A percentile compares a stretch with the other conserved stretches of the same genome.
These are phyloP conservation scores for Veloboletus limbatus DNA, from an alignment of 1,284 basidiomycete species.

Conservation along the genomic window DNA sequence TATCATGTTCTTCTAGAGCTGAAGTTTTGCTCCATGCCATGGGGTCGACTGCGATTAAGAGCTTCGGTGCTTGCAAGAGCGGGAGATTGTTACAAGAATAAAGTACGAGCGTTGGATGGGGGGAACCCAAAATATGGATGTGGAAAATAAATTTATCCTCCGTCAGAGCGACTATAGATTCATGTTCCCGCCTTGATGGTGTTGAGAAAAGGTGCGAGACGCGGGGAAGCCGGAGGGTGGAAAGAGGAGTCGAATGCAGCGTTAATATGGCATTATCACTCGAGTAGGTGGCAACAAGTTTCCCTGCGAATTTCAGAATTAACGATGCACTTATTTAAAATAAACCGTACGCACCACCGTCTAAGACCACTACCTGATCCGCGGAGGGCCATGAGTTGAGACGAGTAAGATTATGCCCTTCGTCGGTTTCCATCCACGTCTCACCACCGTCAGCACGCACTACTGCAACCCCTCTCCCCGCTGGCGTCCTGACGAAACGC, in stretches of 20 bases:
- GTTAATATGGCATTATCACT: conserved; percentile 42
- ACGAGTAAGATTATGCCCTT: conserved; percentile 44
- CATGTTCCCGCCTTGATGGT: conserved; percentile 47
- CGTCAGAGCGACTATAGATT: conserved; percentile 64
- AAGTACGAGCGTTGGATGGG: conserved; percentile 38
- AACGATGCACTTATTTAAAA: conserved; percentile 11
- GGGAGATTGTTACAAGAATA: conserved; percentile 50
- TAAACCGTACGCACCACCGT: conserved; percentile 45
- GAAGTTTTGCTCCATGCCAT: conserved; percentile 76
- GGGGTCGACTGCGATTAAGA: conserved; percentile 81
- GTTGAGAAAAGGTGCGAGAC: conserved; percentile 62
- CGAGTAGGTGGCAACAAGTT: conserved; percentile 38
- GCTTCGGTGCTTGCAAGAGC: conserved; percentile 44
- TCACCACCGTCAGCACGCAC: conserved; percentile 59
- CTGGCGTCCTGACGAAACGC: conserved; percentile 70
- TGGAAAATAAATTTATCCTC: conserved; percentile 52
- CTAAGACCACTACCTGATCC: conserved; percentile 65
- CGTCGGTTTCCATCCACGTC: conserved; percentile 53
- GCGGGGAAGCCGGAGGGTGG: conserved; percentile 47
- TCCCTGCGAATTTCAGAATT: conserved; percentile 22
- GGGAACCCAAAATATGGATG: conserved; percentile 39
- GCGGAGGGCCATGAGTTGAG: conserved; percentile 49
- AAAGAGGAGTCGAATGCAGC: conserved; percentile 47
- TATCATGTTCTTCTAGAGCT: conserved; percentile 57
- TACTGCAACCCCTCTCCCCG: conserved; percentile 69